A percentile compares a stretch with the other conserved stretches of the same genome.
phyloP scores from a whole-genome alignment of 2,329 filamentous ascomycete species.

The Chaetomium sp. region DNA sequence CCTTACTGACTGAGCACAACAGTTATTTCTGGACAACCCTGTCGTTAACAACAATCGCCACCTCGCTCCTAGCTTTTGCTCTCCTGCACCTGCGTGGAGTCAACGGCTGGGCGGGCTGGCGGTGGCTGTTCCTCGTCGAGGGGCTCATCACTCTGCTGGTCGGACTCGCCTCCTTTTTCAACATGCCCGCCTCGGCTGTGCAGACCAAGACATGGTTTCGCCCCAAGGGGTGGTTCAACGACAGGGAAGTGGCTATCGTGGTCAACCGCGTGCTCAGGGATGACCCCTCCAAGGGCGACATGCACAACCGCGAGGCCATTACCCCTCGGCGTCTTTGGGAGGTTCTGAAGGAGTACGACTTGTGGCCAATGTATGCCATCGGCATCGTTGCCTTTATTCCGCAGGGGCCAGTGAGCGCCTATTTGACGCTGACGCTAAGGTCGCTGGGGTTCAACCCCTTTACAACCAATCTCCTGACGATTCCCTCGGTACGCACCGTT shows the following conservation, averaged over 20 bases:
- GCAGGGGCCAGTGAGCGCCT: conserved; percentile 48
- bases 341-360: conserved; percentile 56
- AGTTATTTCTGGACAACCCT: conserved; percentile 45
- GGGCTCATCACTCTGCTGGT: conserved; percentile 55
- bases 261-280: conserved; percentile 60
- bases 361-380: conserved; percentile 58
- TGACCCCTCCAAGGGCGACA: conserved; percentile 59
- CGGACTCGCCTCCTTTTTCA: conserved; percentile 54
- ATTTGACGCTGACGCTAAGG: conserved; percentile 56
- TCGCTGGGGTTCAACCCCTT: conserved; percentile 56
- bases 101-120: conserved; percentile 44
- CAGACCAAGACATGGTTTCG: conserved; percentile 55
- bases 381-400: conserved; percentile 55
- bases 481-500: conserved; percentile 48
- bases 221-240: conserved; percentile 58
- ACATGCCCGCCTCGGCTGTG: conserved; percentile 53
- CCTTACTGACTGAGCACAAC: conserved; percentile 4
- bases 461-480: conserved; percentile 58
- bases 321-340: conserved; percentile 52
- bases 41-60: conserved; percentile 40
- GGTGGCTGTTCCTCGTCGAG: conserved; percentile 59
- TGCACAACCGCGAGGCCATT: conserved; percentile 60
- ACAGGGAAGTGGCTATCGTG: conserved; percentile 59
- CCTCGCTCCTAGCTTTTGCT: conserved; percentile 43
- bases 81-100: conserved; percentile 45